Percentiles rank a stretch among this genome's conserved stretches.
These are phyloP conservation scores for Sugiyamaella mastotermitis DNA, from an alignment of 805 yeast species.

Conservation along the genomic window DNA sequence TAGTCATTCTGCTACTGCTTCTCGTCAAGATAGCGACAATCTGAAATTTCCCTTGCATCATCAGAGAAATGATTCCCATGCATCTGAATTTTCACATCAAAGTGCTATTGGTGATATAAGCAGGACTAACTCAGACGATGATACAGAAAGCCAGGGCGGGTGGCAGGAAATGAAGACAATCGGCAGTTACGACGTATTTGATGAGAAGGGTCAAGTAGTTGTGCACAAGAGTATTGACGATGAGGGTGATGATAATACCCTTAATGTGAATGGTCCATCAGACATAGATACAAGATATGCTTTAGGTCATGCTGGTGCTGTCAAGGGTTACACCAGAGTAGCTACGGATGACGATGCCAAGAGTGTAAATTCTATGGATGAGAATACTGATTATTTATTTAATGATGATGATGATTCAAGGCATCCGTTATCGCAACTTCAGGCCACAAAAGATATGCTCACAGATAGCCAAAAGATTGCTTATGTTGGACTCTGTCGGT, in stretches of 20 bases:
- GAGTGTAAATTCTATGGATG: conserved; percentile 47
- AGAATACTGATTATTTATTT: conserved; percentile 51
- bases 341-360: conserved; percentile 79
- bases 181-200: conserved; percentile 70
- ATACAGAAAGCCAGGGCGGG: conserved; percentile 26
- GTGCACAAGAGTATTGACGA: conserved; percentile 21
- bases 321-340: conserved; percentile 80
- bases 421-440: conserved; percentile 59
- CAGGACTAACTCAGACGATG: conserved; percentile 21
- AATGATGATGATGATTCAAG: conserved; percentile 37
- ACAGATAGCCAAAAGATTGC: conserved; percentile 85
- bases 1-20: not conserved
- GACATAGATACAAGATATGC: conserved; percentile 17
- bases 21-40: too few relatives aligned
- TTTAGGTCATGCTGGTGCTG: conserved; percentile 37
- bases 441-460: conserved; percentile 73
- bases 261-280: not conserved
- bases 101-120: conserved; percentile 4
- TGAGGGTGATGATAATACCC: conserved; percentile 20
- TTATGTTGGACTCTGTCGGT: conserved; percentile 76
- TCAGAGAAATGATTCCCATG: conserved; percentile 14
- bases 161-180: conserved; percentile 90
- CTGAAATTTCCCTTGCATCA: too few relatives aligned
- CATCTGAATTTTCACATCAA: conserved; percentile 19
- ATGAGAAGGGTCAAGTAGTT: conserved; percentile 52